Base-by-base conservation (phyloP, 345 rosid species). In the Euphorbia pulcherrima region DNA sequence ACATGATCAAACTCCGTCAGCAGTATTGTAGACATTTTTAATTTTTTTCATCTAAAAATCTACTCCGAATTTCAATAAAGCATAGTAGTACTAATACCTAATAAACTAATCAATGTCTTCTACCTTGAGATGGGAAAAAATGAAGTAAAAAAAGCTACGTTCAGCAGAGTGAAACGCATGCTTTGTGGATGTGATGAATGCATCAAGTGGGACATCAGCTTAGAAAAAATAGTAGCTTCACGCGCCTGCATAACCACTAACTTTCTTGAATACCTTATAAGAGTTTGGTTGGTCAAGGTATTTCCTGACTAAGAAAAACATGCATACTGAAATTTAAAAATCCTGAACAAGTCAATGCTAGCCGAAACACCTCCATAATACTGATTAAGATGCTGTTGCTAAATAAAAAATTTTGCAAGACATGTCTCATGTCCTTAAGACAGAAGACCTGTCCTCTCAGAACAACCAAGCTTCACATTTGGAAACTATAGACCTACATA, bases 351-450 rank as follows among this genome's bases (percentile, higher is more conserved):
- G 58, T 35, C 41, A 20, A 28, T 44, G 44, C 44, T 4, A 64
- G 30, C 26, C 53, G 47, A 24, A 68, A 29, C 30, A 9, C 8
- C 54, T 65, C 52, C 64, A 58, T 72, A 68, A 62, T 64, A 64
- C 60, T 74, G 74, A 63, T 55, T 78, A 70, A 62, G 70, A 72
- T 68, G 8, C 74, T 60, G 70, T 68, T 68, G 23, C 71, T 60
- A n/a, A 29, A 67, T 41, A 67, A 55, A 29, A 74, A 69, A 59
- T 48, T 59, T 24, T 70, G 77, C 69, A 56, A 66, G 60, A 64
- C 14, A 29, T 47, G 5, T 16, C 10, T 3, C 6, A n/a, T n/a
- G 8, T 54, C 35, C 35, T 53, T 65, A 20, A 51, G 20, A 30
- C 4, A 16, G 53, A 46, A 48, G 28, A n/a, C 7, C 33, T 5